Base-by-base conservation (phyloP, 192 early-diverging fungal species). In the Mortierella claussenii region DNA sequence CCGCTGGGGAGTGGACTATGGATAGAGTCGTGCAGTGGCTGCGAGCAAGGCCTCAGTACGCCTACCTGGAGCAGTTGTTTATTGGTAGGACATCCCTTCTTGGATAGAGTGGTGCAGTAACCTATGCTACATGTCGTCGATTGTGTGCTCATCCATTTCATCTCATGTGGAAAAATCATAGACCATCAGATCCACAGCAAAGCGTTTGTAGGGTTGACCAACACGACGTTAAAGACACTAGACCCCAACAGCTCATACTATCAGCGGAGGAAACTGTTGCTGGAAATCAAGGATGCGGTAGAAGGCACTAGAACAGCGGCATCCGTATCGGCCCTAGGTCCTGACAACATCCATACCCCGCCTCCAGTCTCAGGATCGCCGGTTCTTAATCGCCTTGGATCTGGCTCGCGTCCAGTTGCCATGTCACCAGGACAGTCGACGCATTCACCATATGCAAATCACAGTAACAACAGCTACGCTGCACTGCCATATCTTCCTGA, bases 1-100 rank as follows among this genome's bases (percentile, higher is more conserved):
- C 71, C 8, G 64, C 59, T 18, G 64, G 58, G 42, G 73, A 76
- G 1, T 76, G 73, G 73, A 76, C 65, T 26, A 76, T 76, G 65
- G 73, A 76, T 8, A 61, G 64, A 28, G 73, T 76, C 7, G 45
- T 62, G 34, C 73, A 67, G 20, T 76, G 73, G 73, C 64, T 76
- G 44, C 36, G 64, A 30, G 50, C 52, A 44, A 61, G 32, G 23
- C 31, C 64, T 18, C 50, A 31, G 2, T 55, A 62, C 32, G 63
- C 73, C 12, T 76, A 76, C 32, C 43, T 76, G 36, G 73, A 76
- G 18, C 54, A 63, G 26, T 54, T 67, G n/a, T 76, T 76, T 44
- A 9, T 76, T 21, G 73, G 73, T 76, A 76, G 21, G 18, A 15
- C 33, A 37, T 51, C 24, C 11, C 20, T 8, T 32, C 15, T 8